Evolutionary conservation across 1,284 basidiomycete species (phyloP), one percentile per base, ranked within the genome.

Genomic region (Apiotrichum sp.): DNA sequence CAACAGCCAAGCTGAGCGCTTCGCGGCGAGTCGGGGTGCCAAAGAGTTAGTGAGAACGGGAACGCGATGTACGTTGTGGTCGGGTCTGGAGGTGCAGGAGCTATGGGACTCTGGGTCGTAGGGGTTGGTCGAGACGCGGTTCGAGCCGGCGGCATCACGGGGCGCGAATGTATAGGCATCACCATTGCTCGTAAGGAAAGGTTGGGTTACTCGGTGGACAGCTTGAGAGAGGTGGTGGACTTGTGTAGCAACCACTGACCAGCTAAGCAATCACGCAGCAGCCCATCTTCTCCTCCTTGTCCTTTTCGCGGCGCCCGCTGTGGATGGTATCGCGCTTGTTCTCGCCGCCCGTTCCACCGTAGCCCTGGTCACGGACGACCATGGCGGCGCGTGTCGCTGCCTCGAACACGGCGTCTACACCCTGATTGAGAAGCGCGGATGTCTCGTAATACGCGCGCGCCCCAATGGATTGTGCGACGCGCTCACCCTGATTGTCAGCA

Each of bases 321-420:
- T 43, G 31, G 34, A 36, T 33, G 38, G 56, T 50, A 32, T 57
- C 56, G 34, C 45, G 51, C 59, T 57, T 57, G n/a, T n/a, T n/a
- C 35, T 56, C 54, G 22, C 63, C 64, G 10, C 71, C 71, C 13
- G 73, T 65, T 6, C 72, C 71, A 33, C 75, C 75, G 53, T 75
- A 72, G 1, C 73, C 75, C 47, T 86, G 86, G 61, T 92, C 89
- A 41, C 91, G 82, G 81, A 95, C 92, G 56, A 95, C 78, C 87
- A 96, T 93, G 68, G 90, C 92, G 39, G 89, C 90, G 39, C 93
- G 81, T 16, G 92, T 96, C 34, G 93, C 93, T 0, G 89, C 87
- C 78, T 97, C 93, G 64, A 96, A 97, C 40, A 96, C 89, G 64
- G 92, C 88, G 75, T 96, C 93, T 11, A 96, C 93, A 47, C 93